Conservation (phyloP, 225 moss, liverwort and hornwort species). For the Polytrichum formosum region DNA sequence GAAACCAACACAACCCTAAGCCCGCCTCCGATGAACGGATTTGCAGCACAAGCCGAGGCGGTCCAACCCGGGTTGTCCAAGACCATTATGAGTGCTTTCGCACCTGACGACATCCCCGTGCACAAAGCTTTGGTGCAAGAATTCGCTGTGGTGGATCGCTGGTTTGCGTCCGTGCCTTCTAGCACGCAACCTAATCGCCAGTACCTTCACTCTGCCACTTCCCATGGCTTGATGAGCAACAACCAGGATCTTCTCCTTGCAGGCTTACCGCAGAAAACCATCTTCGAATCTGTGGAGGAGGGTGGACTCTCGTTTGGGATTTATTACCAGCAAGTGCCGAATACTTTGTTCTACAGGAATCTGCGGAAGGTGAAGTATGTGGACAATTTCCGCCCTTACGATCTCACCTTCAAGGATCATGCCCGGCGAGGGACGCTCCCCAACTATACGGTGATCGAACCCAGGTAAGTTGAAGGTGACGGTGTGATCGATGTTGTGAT, state of each 20-base stretch:
- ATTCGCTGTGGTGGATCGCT: conserved; percentile 73
- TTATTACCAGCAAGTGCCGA: conserved; percentile 85
- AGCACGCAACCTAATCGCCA: conserved; percentile 92
- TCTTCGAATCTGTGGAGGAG: conserved; percentile 75
- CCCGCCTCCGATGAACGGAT: conserved; percentile 72
- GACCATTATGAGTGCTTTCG: conserved; percentile 75
- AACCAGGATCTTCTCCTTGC: conserved; percentile 48
- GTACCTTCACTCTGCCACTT: conserved; percentile 87
- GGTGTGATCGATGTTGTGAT: too few species aligned
- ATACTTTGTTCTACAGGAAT: conserved; percentile 65
- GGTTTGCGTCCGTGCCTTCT: conserved; percentile 79
- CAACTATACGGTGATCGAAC: conserved; percentile 90
- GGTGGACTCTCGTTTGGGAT: conserved; percentile 70
- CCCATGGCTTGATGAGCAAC: conserved; percentile 85
- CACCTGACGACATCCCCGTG: conserved; percentile 66
- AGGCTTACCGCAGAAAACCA: conserved; percentile 75
- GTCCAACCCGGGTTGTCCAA: conserved; percentile 44
- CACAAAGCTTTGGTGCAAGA: conserved; percentile 54
- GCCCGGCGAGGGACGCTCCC: conserved; percentile 64
- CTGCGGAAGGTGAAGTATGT: conserved; percentile 63
- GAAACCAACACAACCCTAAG: conserved; percentile 36
- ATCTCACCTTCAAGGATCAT: conserved; percentile 47
- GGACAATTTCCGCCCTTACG: conserved; percentile 58
- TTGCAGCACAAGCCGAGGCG: conserved; percentile 67
- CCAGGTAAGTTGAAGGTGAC: conserved; percentile 31